Evolutionary conservation across 2,329 filamentous ascomycete genomes (phyloP).

Genomic region (Mycosphaerella arachidis): DNA sequence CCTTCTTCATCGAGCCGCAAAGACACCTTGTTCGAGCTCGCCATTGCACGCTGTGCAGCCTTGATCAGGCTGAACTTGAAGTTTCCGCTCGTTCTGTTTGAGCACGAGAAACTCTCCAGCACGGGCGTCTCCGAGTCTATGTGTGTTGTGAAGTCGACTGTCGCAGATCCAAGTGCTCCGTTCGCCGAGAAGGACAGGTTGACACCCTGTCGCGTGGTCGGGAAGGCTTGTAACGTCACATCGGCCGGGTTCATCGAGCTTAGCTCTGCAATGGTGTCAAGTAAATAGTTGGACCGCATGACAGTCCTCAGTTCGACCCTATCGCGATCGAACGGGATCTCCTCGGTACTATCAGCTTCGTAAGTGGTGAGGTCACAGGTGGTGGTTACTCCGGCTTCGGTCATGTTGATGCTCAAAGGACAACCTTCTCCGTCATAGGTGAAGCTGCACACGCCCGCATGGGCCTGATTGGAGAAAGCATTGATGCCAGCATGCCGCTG

Average conservation of each 20-base stretch:
- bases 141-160: constrained; percentile 52
- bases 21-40: constrained; percentile 85
- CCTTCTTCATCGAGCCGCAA: constrained; percentile 83
- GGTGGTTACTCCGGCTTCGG: constrained; percentile 81
- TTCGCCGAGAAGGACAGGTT: constrained; percentile 65
- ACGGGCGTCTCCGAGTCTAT: constrained; percentile 39
- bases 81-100: constrained; percentile 56
- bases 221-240: constrained; percentile 48
- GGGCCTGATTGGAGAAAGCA: constrained; percentile 78
- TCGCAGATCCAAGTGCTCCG: constrained; percentile 56
- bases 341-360: constrained; percentile 48
- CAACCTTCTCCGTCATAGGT: constrained; percentile 70
- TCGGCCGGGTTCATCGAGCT: constrained; percentile 59
- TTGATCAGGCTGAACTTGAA: constrained; percentile 88
- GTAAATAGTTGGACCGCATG: constrained; percentile 72
- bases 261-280: constrained; percentile 67
- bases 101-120: constrained; percentile 69
- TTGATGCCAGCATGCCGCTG: constrained; percentile 44
- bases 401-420: constrained; percentile 77
- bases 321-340: constrained; percentile 83
- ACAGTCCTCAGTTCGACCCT: constrained; percentile 87
- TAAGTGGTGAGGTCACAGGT: constrained; percentile 90
- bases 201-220: constrained; percentile 48
- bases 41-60: constrained; percentile 87
- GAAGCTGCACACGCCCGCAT: constrained; percentile 80